phyloP scores from a whole-genome alignment of 1,284 basidiomycete species.

The Marasmius oreades region DNA sequence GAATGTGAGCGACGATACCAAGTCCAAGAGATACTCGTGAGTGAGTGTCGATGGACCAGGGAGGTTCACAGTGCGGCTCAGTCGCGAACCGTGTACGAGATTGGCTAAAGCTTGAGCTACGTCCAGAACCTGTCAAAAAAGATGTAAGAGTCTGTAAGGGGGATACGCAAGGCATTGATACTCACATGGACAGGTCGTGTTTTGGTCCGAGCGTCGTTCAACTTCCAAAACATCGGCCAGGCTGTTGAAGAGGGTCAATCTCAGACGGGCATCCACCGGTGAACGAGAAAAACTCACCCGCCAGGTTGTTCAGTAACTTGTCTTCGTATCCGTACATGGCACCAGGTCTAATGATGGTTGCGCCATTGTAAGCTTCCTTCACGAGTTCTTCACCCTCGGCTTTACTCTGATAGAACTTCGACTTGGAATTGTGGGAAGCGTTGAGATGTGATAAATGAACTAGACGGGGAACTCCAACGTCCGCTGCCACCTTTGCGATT shows the following conservation, averaged over 20 bases:
- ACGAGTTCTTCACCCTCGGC: conserved; percentile 89
- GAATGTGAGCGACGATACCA: conserved; percentile 82
- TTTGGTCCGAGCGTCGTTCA: conserved; percentile 86
- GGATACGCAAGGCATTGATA: conserved; percentile 18
- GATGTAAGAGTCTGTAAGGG: neutral
- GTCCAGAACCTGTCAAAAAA: conserved; percentile 70
- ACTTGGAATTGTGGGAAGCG: conserved; percentile 77
- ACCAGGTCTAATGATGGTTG: conserved; percentile 88
- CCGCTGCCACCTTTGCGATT: conserved; percentile 81
- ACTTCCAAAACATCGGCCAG: conserved; percentile 93
- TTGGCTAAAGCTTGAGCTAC: conserved; percentile 90
- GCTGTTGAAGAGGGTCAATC: conserved; percentile 50
- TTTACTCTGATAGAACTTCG: conserved; percentile 87
- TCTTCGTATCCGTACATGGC: conserved; percentile 94
- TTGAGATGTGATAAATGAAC: conserved; percentile 97
- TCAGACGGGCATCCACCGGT: conserved; percentile 7
- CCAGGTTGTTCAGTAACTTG: conserved; percentile 90
- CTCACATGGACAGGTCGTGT: conserved; percentile 91
- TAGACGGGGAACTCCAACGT: conserved; percentile 79
- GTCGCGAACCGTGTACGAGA: conserved; percentile 62
- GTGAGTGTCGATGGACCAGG: conserved; percentile 90
- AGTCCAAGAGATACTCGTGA: conserved; percentile 79
- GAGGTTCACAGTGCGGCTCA: conserved; percentile 74
- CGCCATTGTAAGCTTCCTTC: conserved; percentile 79
- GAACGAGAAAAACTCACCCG: conserved; percentile 52